These are phyloP conservation scores for Lathyrus tuberosus DNA, from an alignment of 306 rosid genomes.

Conservation along the genomic window DNA sequence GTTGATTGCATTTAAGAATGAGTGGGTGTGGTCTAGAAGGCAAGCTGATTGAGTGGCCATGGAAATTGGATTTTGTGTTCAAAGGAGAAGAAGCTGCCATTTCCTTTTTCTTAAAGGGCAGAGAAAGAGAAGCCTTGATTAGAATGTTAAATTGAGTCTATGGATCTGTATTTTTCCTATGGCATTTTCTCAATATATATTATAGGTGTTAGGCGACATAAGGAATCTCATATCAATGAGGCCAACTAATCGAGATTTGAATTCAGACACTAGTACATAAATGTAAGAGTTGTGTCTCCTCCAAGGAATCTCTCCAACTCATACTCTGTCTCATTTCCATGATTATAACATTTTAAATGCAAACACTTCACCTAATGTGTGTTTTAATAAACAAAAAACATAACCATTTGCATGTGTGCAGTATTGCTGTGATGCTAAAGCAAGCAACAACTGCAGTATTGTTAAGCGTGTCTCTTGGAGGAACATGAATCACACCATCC, in stretches of 20 bases:
- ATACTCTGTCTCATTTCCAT: conserved; percentile 15
- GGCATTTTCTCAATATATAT: neutral
- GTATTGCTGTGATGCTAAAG: neutral
- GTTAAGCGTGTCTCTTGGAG: neutral
- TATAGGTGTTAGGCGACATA: neutral
- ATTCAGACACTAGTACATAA: conserved; percentile 15
- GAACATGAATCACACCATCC: neutral
- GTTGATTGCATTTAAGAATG: neutral
- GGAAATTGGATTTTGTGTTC: neutral
- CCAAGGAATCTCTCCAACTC: conserved; percentile 28
- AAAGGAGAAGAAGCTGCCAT: conserved; percentile 13
- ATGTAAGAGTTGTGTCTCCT: conserved; percentile 20
- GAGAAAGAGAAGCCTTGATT: conserved; percentile 1
- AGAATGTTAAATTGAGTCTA: neutral
- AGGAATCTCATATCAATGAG: too few relatives aligned
- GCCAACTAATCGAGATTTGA: conserved; percentile 35
- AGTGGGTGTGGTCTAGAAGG: conserved; percentile 42
- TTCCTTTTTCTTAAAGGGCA: neutral
- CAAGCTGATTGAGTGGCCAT: conserved; percentile 39
- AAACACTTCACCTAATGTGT: conserved; percentile 3
- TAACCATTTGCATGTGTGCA: neutral
- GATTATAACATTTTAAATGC: conserved; percentile 28
- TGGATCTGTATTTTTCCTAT: neutral
- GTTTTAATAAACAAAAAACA: neutral
- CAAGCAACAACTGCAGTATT: neutral